Conservation (phyloP, 768 basidiomycete genomes). For the Lactarius evosmus region DNA sequence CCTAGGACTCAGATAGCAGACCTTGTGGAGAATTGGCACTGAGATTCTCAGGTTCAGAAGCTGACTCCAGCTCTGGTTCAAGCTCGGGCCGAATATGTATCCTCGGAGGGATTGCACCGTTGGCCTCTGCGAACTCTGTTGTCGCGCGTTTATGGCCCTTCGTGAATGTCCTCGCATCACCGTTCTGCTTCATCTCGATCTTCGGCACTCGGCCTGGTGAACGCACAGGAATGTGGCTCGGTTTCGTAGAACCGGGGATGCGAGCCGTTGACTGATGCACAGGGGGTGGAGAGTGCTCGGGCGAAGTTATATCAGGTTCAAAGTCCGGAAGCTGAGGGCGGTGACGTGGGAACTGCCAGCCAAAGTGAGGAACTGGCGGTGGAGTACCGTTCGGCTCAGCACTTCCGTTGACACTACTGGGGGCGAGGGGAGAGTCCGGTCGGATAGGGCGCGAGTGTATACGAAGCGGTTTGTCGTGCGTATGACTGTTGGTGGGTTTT, state of each 20-base stretch:
- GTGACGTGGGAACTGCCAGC: constrained; percentile 41
- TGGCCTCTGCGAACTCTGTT: constrained; percentile 34
- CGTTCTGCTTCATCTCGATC: constrained; percentile 26
- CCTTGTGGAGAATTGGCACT: constrained; percentile 9
- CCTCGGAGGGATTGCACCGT: constrained; percentile 31
- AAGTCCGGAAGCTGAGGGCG: constrained; percentile 39
- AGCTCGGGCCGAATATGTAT: constrained; percentile 20
- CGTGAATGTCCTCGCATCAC: constrained; percentile 27
- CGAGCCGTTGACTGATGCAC: constrained; percentile 32
- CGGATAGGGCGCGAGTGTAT: background rate
- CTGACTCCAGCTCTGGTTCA: constrained; percentile 8
- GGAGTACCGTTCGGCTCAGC: constrained; percentile 11
- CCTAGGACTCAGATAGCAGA: constrained; percentile 26
- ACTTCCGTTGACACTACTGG: constrained; percentile 12
- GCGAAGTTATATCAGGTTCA: constrained; percentile 37
- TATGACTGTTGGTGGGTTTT: constrained; percentile 1
- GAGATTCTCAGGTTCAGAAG: constrained; percentile 3
- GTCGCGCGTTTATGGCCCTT: constrained; percentile 32
- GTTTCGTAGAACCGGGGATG: constrained; percentile 28
- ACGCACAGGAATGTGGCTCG: constrained; percentile 47
- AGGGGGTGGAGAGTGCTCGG: constrained; percentile 28
- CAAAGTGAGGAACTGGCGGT: constrained; percentile 34
- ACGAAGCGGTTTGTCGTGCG: constrained; percentile 7
- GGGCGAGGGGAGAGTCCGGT: constrained; percentile 17
- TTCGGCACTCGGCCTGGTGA: constrained; percentile 38